Evolutionary conservation across 2,329 filamentous ascomycete genomes (phyloP), one percentile per base, ranked within the genome.

Genomic region (Emericellopsis cladophorae): DNA sequence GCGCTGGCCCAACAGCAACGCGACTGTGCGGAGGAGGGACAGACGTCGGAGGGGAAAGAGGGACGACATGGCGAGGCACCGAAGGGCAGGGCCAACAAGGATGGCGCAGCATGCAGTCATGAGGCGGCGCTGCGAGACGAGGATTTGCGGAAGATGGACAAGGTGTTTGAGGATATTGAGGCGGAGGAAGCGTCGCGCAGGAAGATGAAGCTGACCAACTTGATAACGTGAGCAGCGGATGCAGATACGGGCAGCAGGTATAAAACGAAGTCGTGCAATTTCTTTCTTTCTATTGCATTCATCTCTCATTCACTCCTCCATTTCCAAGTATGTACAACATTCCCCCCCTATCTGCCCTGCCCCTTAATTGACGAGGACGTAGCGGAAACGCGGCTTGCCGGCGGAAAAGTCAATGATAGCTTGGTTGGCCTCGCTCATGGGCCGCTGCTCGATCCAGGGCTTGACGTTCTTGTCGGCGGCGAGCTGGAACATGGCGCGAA

Each of bases 401-500:
- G 54, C 57, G 33, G 73, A 66, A 59, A 75, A 64, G 45, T 75
- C 70, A 26, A 74, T 50, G 18, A 76, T 56, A 0, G 63, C 61
- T 54, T 67, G 51, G 49, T 76, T 76, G 2, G 66, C 66, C 35
- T 70, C 64, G 48, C 62, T 65, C 64, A 78, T 64, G 3, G 65
- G 62, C 31, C 67, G 57, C 51, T 62, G 57, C 50, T 75, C 60
- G 15, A 76, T 63, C 67, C 68, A 73, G 2, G 72, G 68, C 54
- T 68, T 65, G 8, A 78, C 54, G 8, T 64, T 61, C 54, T 75
- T 68, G 41, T 74, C 62, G 0, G 64, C 71, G 21, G 68, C 72
- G 42, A 78, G 64, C 37, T 66, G 43, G 40, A 78, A 49, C 74
- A 78, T 78, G 47, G 72, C 67, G 36, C 63, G 59, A 36, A 77